These are phyloP conservation scores for Xylariaceae sp. DNA, from an alignment of 2,329 filamentous ascomycete genomes.

Conservation along the genomic window DNA sequence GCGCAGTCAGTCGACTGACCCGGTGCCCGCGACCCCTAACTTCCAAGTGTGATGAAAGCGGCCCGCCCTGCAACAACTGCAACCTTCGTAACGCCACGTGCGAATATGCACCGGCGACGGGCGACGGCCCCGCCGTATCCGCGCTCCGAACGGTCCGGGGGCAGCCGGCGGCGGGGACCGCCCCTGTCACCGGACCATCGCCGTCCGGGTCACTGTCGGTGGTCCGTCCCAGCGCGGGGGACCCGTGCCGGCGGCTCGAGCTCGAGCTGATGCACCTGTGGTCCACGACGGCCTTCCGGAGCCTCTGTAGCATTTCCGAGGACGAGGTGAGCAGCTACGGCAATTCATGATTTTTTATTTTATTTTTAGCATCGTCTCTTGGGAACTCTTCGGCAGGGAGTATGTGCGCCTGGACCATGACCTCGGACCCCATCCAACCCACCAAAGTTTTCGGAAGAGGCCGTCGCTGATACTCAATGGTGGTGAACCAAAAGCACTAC, in stretches of 20 bases:
- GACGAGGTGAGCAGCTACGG: no score
- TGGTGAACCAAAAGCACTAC: no score
- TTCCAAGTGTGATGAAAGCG: slow-evolving; percentile 17
- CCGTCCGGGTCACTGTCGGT: no score
- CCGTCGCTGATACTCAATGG: no score
- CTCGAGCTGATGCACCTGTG: slow-evolving; percentile 46
- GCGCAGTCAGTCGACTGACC: background rate
- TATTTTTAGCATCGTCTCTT: no score
- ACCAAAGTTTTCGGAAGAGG: no score
- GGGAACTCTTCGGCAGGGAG: no score
- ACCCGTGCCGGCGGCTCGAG: slow-evolving; percentile 27
- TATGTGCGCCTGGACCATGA: no score
- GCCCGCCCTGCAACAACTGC: slow-evolving; percentile 23
- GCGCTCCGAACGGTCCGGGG: background rate
- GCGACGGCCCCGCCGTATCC: slow-evolving; percentile 1
- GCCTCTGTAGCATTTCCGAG: slow-evolving; percentile 29
- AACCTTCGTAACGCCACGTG: slow-evolving; percentile 20
- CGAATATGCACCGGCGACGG: slow-evolving; percentile 17
- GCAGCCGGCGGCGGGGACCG: slow-evolving; percentile 2
- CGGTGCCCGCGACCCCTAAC: background rate
- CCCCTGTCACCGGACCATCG: no score
- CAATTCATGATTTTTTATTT: no score
- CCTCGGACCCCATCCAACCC: no score
- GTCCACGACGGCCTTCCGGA: slow-evolving; percentile 36
- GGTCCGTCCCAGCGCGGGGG: background rate